Conservation (phyloP, 2,329 filamentous ascomycete species). For the Dactylonectria macrodidyma region DNA sequence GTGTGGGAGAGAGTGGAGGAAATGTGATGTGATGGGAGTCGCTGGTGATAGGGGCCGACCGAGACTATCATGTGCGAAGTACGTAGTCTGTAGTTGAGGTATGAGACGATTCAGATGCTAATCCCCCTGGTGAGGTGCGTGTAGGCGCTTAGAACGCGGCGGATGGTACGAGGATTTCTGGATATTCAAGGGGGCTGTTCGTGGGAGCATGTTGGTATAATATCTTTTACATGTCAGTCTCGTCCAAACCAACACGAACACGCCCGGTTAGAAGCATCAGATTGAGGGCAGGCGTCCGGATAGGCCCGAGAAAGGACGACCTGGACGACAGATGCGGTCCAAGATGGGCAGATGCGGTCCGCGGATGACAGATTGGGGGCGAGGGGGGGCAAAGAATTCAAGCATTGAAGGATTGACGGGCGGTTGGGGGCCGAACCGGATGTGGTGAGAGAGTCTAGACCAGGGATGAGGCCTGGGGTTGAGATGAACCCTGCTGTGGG, state of each 20-base stretch:
- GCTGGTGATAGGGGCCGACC: neutral
- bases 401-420: too few species aligned
- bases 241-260: neutral
- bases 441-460: constrained; percentile 8
- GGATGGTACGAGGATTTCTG: neutral
- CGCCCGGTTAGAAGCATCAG: neutral
- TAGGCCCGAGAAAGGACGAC: constrained; percentile 1
- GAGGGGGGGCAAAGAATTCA: neutral
- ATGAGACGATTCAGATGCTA: neutral
- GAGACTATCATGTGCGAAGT: neutral
- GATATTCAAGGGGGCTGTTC: neutral
- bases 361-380: neutral
- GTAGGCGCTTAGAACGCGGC: neutral
- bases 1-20: neutral
- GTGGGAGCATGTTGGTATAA: constrained; percentile 4
- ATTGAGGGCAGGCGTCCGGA: neutral
- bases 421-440: neutral
- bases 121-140: neutral
- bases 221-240: neutral
- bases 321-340: neutral
- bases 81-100: neutral
- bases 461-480: neutral
- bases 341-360: neutral
- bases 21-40: neutral
- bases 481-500: constrained; percentile 2